Conservation (phyloP, 2,329 filamentous ascomycete genomes). For the Neofusicoccum parvum region DNA sequence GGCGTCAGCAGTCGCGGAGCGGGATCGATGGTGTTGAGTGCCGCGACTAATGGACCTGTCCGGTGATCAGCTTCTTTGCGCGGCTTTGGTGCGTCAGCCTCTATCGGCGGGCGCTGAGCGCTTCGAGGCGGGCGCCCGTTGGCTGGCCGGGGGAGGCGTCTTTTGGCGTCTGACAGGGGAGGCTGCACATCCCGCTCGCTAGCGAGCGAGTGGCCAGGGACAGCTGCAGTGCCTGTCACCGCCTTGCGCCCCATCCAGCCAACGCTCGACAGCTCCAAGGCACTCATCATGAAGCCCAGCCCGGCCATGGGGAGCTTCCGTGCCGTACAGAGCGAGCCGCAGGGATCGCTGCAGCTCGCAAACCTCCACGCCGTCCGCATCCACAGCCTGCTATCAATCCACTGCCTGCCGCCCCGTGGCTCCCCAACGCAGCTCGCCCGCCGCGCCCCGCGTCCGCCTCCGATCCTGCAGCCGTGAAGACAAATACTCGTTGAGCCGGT, state of each 20-base stretch:
- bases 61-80: neutral
- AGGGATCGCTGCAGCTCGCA: slow-evolving; percentile 19
- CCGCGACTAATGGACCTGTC: neutral
- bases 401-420: slow-evolving; percentile 12
- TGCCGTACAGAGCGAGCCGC: slow-evolving; percentile 24
- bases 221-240: slow-evolving; percentile 17
- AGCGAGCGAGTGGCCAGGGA: slow-evolving; percentile 19
- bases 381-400: neutral
- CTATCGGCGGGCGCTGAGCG: neutral
- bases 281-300: slow-evolving; percentile 3
- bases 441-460: neutral
- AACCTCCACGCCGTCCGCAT: neutral
- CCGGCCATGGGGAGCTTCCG: slow-evolving; percentile 24
- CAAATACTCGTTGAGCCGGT: neutral
- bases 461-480: neutral
- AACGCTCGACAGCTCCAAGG: neutral
- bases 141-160: neutral
- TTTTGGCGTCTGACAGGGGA: neutral
- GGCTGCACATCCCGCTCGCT: slow-evolving; percentile 15
- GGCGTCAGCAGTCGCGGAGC: neutral
- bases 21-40: slow-evolving; percentile 12
- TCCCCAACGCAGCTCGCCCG: neutral
- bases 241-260: slow-evolving; percentile 1
- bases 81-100: neutral
- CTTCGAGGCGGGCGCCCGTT: slow-evolving; percentile 15